Evolutionary conservation across 2,329 filamentous ascomycete species (phyloP).

Genomic region (Talaromyces sp.): DNA sequence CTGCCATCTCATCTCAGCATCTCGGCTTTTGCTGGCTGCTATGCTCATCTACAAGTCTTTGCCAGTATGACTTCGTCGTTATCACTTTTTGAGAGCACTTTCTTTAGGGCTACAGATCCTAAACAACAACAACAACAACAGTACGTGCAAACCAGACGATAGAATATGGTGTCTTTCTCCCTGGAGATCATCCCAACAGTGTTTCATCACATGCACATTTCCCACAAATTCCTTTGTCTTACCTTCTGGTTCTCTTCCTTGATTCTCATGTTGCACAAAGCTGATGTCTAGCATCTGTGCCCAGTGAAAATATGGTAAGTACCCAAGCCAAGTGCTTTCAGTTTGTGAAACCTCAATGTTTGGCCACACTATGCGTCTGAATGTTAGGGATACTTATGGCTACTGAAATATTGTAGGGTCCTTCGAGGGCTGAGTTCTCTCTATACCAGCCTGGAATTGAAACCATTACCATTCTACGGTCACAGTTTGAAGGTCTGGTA

Average conservation of each 20-base stretch:
- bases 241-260: background rate
- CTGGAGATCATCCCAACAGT: background rate
- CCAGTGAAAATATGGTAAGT: background rate
- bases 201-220: background rate
- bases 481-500: constrained; percentile 58
- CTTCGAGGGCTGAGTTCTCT: background rate
- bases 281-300: background rate
- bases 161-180: background rate
- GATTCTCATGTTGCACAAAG: background rate
- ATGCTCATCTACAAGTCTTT: background rate
- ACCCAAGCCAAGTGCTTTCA: background rate
- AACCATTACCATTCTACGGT: constrained; percentile 52
- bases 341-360: background rate
- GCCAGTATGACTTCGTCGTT: background rate
- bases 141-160: background rate
- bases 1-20: background rate
- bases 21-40: background rate
- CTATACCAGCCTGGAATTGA: constrained; percentile 14
- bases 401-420: background rate
- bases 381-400: background rate
- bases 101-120: background rate
- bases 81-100: background rate
- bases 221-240: background rate
- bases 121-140: background rate
- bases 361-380: background rate